Conservation (phyloP, 2,329 filamentous ascomycete genomes). For the Colletotrichum echinochloae region DNA sequence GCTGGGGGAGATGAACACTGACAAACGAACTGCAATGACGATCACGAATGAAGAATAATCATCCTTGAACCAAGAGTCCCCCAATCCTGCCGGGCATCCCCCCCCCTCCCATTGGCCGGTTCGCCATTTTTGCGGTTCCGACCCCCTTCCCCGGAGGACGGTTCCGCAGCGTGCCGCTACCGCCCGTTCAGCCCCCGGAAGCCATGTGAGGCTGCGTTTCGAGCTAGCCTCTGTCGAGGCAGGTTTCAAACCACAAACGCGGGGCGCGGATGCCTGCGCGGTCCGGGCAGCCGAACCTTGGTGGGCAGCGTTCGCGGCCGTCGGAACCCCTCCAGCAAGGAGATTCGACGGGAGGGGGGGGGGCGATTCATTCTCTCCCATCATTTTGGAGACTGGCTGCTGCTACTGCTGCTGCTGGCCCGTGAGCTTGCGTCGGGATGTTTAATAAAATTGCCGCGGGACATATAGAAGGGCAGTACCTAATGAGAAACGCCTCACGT, state of each 20-base stretch:
- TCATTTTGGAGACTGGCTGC: no score
- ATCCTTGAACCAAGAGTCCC: neutral
- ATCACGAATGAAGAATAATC: neutral
- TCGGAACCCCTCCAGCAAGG: no score
- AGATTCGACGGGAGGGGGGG: neutral
- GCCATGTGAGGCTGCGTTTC: constrained; percentile 28
- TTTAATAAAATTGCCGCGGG: neutral
- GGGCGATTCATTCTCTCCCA: no score
- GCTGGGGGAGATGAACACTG: neutral
- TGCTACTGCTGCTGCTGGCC: no score
- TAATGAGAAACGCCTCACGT: neutral
- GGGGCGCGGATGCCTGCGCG: neutral
- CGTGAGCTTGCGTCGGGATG: neutral
- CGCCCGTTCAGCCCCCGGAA: constrained; percentile 1
- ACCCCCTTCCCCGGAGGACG: neutral
- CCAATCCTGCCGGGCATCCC: neutral
- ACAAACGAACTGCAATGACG: constrained; percentile 7
- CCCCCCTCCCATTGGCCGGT: neutral
- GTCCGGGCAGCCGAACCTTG: neutral
- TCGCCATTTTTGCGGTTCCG: neutral
- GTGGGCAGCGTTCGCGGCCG: no score
- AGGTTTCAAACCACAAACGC: constrained; percentile 18
- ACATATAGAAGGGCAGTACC: neutral
- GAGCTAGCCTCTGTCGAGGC: constrained; percentile 33
- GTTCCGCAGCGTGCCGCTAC: constrained; percentile 14